Conservation (phyloP, 441 rosid genomes). For the Lagerstroemia fauriei region DNA sequence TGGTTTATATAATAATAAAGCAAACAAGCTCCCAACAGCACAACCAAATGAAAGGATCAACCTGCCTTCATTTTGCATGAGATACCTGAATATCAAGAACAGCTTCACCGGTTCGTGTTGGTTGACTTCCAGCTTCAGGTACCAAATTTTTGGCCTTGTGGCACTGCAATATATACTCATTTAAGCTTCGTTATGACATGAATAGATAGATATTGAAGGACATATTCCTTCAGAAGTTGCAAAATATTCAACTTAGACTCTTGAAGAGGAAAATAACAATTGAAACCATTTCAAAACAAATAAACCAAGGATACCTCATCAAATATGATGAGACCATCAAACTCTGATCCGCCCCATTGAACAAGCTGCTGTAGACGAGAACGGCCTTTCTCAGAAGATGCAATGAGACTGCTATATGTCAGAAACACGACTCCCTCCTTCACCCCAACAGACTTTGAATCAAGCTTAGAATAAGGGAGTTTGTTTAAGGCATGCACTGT, state of each 20-base stretch:
- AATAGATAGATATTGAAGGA: conserved; percentile 28
- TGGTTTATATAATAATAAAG: not conserved
- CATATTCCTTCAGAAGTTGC: conserved; percentile 23
- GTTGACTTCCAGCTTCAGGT: conserved; percentile 99
- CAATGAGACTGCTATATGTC: conserved; percentile 97
- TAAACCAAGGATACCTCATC: conserved; percentile 64
- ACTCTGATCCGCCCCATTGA: conserved; percentile 91
- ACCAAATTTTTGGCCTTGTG: conserved; percentile 98
- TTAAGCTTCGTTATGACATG: conserved; percentile 34
- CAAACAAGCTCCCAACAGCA: not conserved
- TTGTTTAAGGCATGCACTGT: conserved; percentile 98
- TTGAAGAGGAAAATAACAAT: conserved; percentile 25
- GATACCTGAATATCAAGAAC: conserved; percentile 95
- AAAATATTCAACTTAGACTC: conserved; percentile 9
- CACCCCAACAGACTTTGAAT: conserved; percentile 85
- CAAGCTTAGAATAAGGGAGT: conserved; percentile 95
- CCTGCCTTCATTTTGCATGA: conserved; percentile 14
- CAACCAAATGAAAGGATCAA: not conserved
- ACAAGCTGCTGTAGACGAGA: conserved; percentile 98
- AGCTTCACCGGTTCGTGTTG: conserved; percentile 96
- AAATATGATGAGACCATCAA: conserved; percentile 85
- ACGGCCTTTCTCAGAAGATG: conserved; percentile 97
- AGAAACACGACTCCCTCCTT: conserved; percentile 87
- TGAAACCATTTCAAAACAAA: conserved; percentile 17
- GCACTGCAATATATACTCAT: conserved; percentile 61